Base-by-base conservation (phyloP, 345 rosid genomes). In the Sapria himalayana region DNA sequence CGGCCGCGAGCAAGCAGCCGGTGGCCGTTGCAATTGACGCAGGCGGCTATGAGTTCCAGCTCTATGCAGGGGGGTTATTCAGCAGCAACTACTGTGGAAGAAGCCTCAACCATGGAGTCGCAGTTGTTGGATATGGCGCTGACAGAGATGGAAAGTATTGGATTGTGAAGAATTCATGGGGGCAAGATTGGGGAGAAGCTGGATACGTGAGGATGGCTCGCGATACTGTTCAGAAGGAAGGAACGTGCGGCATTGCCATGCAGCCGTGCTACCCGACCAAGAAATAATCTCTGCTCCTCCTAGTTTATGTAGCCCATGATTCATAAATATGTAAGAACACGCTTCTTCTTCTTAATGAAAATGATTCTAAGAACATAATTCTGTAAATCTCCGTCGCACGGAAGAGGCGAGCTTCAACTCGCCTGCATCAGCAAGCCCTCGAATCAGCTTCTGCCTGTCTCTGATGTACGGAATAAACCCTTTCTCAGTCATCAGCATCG, bases 81-180 rank as follows among this genome's bases (percentile, higher is more conserved):
- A 54, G 50, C 9, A 72, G 81, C 33, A n/a, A n/a, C n/a, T 33
- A n/a, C 39, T 89, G 98, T 38, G 84, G 77, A 25, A 1, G 44
- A 12, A 19, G 61, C 20, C 76, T 82, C 49, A 60, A 89, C 57
- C 93, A 82, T 54, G 92, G 81, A 61, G 98, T 79, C 14, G 33
- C 85, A 7, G 63, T 46, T 15, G 81, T 82, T 45, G 95, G 98
- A 24, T 82, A 76, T 43, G 98, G 93, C 33, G 60, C 33, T 41
- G 64, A 56, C 25, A 44, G 12, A 9, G 54, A 55, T 14, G 24
- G 22, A n/a, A 68, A 72, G 61, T 76, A 70, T 21, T 76, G 97
- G 97, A 37, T 76, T 5, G 85, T 89, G 52, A 89, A 79, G 63
- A 82, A 82, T 43, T 82, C 95, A 15, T 79, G 95, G 98, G 93